Conservation (phyloP, 352 stramenopile species). For the Thraustochytrium sp. region DNA sequence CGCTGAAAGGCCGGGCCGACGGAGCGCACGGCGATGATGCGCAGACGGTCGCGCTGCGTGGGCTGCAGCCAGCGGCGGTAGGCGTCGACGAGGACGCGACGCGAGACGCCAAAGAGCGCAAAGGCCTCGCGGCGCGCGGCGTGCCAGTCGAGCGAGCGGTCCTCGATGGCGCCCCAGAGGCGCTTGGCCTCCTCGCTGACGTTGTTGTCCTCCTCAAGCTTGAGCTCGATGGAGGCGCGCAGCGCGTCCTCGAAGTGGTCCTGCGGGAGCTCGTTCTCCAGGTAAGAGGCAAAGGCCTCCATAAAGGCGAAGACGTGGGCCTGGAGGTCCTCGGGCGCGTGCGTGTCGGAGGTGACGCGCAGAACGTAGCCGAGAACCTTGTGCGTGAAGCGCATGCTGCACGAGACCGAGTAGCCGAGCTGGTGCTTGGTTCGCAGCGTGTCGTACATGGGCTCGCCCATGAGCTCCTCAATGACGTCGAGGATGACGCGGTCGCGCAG, state of each 20-base stretch:
- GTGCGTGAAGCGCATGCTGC: slow-evolving; percentile 45
- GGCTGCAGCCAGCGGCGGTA: slow-evolving; percentile 12
- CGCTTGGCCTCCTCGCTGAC: neutral
- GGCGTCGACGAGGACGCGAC: neutral
- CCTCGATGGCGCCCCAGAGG: neutral
- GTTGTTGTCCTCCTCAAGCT: slow-evolving; percentile 36
- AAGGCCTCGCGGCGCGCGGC: neutral
- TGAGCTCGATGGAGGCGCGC: neutral
- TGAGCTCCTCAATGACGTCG: slow-evolving; percentile 73
- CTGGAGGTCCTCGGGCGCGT: neutral
- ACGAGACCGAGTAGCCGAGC: slow-evolving; percentile 78
- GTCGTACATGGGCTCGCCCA: slow-evolving; percentile 79
- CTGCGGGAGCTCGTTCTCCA: neutral
- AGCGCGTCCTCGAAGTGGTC: slow-evolving; percentile 3
- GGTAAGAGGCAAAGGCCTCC: neutral
- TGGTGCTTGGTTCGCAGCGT: slow-evolving; percentile 76
- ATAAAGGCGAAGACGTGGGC: slow-evolving; percentile 27
- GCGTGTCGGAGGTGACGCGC: slow-evolving; percentile 28
- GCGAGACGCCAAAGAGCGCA: neutral
- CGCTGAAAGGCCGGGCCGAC: neutral
- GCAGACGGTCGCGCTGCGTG: neutral
- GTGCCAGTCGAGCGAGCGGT: neutral
- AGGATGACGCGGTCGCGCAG: slow-evolving; percentile 61
- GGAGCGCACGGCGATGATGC: neutral
- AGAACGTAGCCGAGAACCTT: slow-evolving; percentile 11